A percentile compares a stretch with the other conserved stretches of the same genome.
Evolutionary conservation across 2,329 filamentous ascomycete genomes (phyloP).

Genomic region (Fusarium incarnatum): DNA sequence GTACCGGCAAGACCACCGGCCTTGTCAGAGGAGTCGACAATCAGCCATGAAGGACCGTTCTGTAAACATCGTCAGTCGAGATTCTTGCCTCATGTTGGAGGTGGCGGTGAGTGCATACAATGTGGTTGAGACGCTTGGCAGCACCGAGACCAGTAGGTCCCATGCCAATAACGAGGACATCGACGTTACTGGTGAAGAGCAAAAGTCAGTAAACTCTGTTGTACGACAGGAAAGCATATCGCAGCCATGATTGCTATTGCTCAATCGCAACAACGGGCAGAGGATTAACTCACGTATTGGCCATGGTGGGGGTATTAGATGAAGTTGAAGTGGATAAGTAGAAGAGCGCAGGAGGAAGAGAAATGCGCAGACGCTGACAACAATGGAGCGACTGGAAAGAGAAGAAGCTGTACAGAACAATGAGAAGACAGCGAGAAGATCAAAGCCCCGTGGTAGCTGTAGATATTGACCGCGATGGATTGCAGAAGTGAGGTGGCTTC

Average conservation of each 20-base stretch:
- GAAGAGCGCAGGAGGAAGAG: conserved; percentile 25
- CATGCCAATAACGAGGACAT: conserved; percentile 97
- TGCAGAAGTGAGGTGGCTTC: conserved; percentile 39
- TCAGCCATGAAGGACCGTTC: conserved; percentile 95
- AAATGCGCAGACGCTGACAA: conserved; percentile 39
- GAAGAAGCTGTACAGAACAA: conserved; percentile 46
- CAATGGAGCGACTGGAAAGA: conserved; percentile 32
- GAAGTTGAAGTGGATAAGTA: conserved; percentile 28
- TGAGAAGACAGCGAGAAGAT: conserved; percentile 38
- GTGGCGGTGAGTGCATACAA: conserved; percentile 71
- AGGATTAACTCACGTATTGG: conserved; percentile 53
- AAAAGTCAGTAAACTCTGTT: conserved; percentile 33
- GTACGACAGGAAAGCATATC: neutral
- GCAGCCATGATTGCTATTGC: conserved; percentile 5
- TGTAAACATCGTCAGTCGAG: conserved; percentile 55
- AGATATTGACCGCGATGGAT: conserved; percentile 46
- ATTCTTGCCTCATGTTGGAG: conserved; percentile 40
- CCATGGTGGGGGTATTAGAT: conserved; percentile 53
- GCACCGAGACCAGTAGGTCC: conserved; percentile 97
- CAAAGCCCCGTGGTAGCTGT: conserved; percentile 46
- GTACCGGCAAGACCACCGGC: conserved; percentile 96
- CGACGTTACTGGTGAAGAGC: conserved; percentile 75
- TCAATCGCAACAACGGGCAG: conserved; percentile 19
- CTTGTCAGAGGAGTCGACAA: conserved; percentile 90
- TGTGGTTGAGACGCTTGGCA: conserved; percentile 96